Evolutionary conservation across 2,329 filamentous ascomycete species (phyloP), one percentile per base, ranked within the genome.

Genomic region (Monosporascus sp.): DNA sequence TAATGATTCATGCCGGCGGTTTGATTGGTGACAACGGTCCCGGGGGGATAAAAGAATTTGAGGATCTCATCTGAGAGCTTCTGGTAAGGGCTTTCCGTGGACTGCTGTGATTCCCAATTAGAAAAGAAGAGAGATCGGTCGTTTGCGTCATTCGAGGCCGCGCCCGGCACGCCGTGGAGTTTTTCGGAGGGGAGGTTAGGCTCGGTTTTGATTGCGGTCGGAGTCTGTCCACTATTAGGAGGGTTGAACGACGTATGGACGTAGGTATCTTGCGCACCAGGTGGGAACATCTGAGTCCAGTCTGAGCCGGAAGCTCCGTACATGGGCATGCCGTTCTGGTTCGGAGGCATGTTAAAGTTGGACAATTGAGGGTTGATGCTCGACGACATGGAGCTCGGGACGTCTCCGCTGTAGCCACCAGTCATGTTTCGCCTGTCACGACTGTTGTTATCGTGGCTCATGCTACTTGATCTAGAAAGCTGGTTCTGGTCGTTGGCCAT

Each of bases 211-310:
- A 80, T 82, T 77, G 76, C 79, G 77, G 82, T 87, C 78, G 85
- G 85, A 72, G 78, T 83, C 75, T 85, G 80, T 72, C 80, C 78
- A 79, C 81, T 77, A 77, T 86, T 86, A 79, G 85, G 74, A 70
- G 78, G 84, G 68, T 46, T 46, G 43, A 46, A 46, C 43, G 79
- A 77, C 69, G 75, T 75, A 73, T 77, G 81, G 76, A 81, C 80
- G 73, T 82, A 85, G 72, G 78, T 76, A 73, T 83, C 77, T 72
- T 86, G 82, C 75, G 82, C 78, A 80, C 84, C 85, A 76, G 85
- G 86, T 62, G 59, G 66, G 77, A 89, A 89, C 83, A 90, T 88
- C 70, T 87, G 81, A 67, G 86, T 81, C 87, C 87, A 90, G 74
- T 90, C 87, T 72, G 78, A 74, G 72, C 79, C 80, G 62, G 81